These are phyloP conservation scores for Piromyces finnis DNA, from an alignment of 192 early-diverging fungal genomes.

Conservation along the genomic window DNA sequence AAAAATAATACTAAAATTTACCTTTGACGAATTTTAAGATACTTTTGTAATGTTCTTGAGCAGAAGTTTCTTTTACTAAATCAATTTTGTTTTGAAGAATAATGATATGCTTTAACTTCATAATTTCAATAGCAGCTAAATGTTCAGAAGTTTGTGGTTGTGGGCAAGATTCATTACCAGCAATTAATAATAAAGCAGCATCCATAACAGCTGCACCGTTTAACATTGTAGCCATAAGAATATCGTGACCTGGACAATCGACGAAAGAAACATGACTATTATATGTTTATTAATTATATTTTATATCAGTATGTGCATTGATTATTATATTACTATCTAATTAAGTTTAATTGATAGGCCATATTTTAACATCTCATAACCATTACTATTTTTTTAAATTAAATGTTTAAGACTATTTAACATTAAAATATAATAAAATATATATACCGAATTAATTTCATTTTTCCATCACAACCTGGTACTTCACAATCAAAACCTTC, in stretches of 20 bases:
- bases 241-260: slow-evolving; percentile 98
- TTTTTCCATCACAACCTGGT: slow-evolving; percentile 61
- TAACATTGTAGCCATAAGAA: slow-evolving; percentile 99
- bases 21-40: slow-evolving; percentile 88
- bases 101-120: slow-evolving; percentile 92
- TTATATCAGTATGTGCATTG: too few species aligned
- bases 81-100: slow-evolving; percentile 99
- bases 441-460: slow-evolving; percentile 61
- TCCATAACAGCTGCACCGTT: slow-evolving; percentile 99
- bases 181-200: slow-evolving; percentile 90
- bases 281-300: background rate
- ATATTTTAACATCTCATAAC: too few species aligned
- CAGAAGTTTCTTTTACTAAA: slow-evolving; percentile 82
- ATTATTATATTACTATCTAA: too few species aligned
- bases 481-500: slow-evolving; percentile 79
- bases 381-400: too few species aligned
- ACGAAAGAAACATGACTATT: slow-evolving; percentile 89
- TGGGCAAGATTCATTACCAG: slow-evolving; percentile 94
- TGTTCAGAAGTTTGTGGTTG: slow-evolving; percentile 99
- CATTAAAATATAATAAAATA: too few species aligned
- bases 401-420: too few species aligned
- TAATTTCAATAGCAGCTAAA: slow-evolving; percentile 96
- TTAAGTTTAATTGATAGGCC: too few species aligned
- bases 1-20: too few species aligned
- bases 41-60: slow-evolving; percentile 71